Base-by-base conservation (phyloP, 108 stramenopile species). In the Skeletonema grethae region DNA sequence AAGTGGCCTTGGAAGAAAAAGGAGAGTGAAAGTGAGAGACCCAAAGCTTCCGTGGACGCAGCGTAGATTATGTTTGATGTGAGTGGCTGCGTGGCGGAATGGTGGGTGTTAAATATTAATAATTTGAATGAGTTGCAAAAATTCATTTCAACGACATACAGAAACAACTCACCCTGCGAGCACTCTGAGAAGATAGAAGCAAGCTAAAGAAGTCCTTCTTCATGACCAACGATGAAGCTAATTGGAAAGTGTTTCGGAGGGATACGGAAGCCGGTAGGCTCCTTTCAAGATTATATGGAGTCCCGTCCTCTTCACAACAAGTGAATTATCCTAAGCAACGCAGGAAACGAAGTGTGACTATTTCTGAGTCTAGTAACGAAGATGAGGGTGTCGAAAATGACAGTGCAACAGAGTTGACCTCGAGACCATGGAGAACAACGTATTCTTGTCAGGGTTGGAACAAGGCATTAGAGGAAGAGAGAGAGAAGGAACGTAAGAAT, bases 261-360 rank as follows among this genome's bases (percentile, higher is more conserved):
- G 77, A 71, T 35, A 78, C 70, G 5, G 77, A 78, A 38, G 77
- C 77, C 7, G 77, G 77, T 0, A 28, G 77, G n/a, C 59, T 78
- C 29, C 31, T 78, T 24, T 63, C 61, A 39, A 32, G 70, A 28
- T 63, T 78, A 35, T 78, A 78, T 32, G 77, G 77, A n/a, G 63
- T 63, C 50, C 64, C 77, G 24, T 41, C 77, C 20, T 46, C 56
- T 7, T 34, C 64, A 1, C 35, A 39, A 36, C 31, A 45, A 48
- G 39, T 78, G 4, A 53, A 57, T 13, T 78, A 71, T 53, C 77
- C 77, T 0, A 66, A 78, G 67, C 70, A 13, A 16, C 36, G 60
- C 67, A 35, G 64, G 65, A 38, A 63, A 15, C 15, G 71, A 59
- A 22, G 20, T 24, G 32, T 34, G 5, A 53, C 55, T 24, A 58